Percentiles rank a stretch among this genome's conserved stretches.
Evolutionary conservation across 2,329 filamentous ascomycete genomes (phyloP).

Genomic region (Nothomitra cinnamomea): DNA sequence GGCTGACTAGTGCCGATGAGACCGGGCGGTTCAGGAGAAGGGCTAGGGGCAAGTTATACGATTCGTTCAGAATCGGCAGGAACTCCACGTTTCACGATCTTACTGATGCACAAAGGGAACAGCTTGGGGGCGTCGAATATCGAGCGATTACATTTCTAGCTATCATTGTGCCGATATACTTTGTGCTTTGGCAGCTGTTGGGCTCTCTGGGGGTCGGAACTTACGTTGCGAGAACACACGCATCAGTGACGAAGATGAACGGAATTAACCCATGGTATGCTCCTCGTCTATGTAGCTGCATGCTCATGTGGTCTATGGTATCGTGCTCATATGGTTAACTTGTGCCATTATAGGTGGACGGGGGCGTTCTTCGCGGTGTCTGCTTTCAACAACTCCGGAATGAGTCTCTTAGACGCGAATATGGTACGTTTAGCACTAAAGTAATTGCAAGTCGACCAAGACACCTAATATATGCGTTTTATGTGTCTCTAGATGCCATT

Average conservation of each 20-base stretch:
- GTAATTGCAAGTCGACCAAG: not conserved
- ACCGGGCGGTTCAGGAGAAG: not conserved
- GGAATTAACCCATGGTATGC: slow-evolving; percentile 30
- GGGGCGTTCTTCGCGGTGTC: slow-evolving; percentile 35
- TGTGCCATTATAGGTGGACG: slow-evolving; percentile 17
- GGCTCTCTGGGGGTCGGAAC: slow-evolving; percentile 29
- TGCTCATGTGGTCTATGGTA: too few relatives aligned
- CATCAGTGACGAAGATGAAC: slow-evolving; percentile 24
- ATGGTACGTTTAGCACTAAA: slow-evolving; percentile 24
- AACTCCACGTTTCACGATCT: slow-evolving; percentile 34
- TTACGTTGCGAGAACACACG: slow-evolving; percentile 27
- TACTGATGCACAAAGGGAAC: slow-evolving; percentile 22
- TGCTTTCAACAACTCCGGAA: slow-evolving; percentile 37
- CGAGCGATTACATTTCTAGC: slow-evolving; percentile 19
- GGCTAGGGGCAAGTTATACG: not conserved
- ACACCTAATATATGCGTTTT: slow-evolving; percentile 13
- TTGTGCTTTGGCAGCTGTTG: slow-evolving; percentile 28
- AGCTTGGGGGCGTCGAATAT: slow-evolving; percentile 29
- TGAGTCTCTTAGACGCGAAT: slow-evolving; percentile 35
- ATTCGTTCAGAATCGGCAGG: slow-evolving; percentile 19
- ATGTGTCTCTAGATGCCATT: slow-evolving; percentile 12
- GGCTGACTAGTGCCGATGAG: not conserved
- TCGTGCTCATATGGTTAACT: too few relatives aligned
- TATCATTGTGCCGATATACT: slow-evolving; percentile 29
- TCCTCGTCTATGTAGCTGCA: not conserved